Conservation (phyloP, 345 rosid genomes). For the Salix viminalis region DNA sequence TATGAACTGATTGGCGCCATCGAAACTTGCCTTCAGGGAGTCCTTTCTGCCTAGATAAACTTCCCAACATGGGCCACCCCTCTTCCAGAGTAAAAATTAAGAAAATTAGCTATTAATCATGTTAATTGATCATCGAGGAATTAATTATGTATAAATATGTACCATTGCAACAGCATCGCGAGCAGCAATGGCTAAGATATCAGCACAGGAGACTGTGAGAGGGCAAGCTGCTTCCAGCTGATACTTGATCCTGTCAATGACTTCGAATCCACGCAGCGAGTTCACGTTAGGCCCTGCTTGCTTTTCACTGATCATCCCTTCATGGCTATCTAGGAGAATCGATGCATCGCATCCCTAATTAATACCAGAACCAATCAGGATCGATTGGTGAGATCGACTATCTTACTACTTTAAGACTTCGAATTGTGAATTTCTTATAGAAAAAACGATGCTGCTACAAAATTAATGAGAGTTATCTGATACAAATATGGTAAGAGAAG, state of each 20-base stretch:
- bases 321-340: conserved; percentile 54
- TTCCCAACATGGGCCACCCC: conserved; percentile 75
- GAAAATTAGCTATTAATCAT: no score
- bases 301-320: conserved; percentile 65
- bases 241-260: conserved; percentile 66
- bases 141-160: background rate
- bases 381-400: no score
- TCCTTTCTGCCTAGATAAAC: conserved; percentile 68
- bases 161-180: conserved; percentile 57
- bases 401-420: background rate
- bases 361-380: background rate
- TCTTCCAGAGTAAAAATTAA: conserved; percentile 23
- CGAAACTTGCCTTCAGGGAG: conserved; percentile 61
- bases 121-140: background rate
- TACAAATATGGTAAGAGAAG: background rate
- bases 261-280: conserved; percentile 65
- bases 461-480: no score
- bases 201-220: conserved; percentile 67
- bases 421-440: background rate
- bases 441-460: background rate
- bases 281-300: conserved; percentile 59
- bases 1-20: conserved; percentile 60
- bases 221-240: conserved; percentile 77
- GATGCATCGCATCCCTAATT: conserved; percentile 74
- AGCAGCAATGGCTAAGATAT: conserved; percentile 66